These are phyloP conservation scores for Penicillium paneum DNA, from an alignment of 2,329 filamentous ascomycete genomes.

Conservation along the genomic window DNA sequence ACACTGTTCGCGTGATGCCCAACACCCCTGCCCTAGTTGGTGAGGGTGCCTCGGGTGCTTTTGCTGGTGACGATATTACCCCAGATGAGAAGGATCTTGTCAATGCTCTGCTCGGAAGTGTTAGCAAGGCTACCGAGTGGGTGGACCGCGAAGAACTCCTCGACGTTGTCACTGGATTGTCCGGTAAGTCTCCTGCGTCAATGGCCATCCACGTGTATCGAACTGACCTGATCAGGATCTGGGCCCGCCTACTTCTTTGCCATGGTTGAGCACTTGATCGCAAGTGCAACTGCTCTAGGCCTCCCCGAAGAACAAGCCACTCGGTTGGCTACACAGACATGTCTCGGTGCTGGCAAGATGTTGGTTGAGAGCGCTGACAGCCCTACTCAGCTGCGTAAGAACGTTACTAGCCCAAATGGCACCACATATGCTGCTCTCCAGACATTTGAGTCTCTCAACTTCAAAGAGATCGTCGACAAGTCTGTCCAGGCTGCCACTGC, in stretches of 20 bases:
- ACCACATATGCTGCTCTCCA: slow-evolving; percentile 35
- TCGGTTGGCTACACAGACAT: slow-evolving; percentile 33
- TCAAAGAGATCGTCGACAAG: slow-evolving; percentile 32
- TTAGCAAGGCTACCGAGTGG: slow-evolving; percentile 36
- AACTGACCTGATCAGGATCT: slow-evolving; percentile 25
- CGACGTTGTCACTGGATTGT: slow-evolving; percentile 38
- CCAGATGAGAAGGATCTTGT: slow-evolving; percentile 32
- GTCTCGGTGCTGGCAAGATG: slow-evolving; percentile 37
- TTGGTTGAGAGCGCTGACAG: slow-evolving; percentile 30
- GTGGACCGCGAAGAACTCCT: slow-evolving; percentile 34
- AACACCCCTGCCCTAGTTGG: slow-evolving; percentile 35
- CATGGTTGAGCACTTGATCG: slow-evolving; percentile 36
- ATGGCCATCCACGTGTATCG: not conserved
- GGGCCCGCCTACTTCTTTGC: slow-evolving; percentile 39
- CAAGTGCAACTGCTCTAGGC: slow-evolving; percentile 33
- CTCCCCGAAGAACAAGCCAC: slow-evolving; percentile 35
- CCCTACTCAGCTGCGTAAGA: slow-evolving; percentile 34
- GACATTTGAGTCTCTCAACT: slow-evolving; percentile 30
- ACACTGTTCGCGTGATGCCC: slow-evolving; percentile 37
- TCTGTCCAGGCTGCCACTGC: slow-evolving; percentile 32
- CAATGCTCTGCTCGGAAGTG: slow-evolving; percentile 27
- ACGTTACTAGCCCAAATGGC: slow-evolving; percentile 37
- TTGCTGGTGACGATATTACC: slow-evolving; percentile 27
- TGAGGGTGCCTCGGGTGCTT: slow-evolving; percentile 33
- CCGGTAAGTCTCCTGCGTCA: slow-evolving; percentile 23